Base-by-base conservation (phyloP, 2,329 filamentous ascomycete species). In the Plenodomus lindquistii region DNA sequence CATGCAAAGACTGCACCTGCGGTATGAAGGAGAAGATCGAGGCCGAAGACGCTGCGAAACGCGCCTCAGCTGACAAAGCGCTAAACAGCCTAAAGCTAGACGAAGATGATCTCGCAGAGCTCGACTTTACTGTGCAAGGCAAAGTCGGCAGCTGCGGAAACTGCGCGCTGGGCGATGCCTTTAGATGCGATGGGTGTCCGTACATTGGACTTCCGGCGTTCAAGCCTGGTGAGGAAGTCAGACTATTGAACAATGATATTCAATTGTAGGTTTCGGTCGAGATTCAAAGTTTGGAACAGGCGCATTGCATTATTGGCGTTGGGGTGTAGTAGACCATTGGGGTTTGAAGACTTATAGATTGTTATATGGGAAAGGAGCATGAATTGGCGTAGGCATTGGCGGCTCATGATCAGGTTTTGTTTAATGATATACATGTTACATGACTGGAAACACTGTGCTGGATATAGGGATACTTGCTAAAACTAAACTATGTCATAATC, bases 1-100 rank as follows among this genome's bases (percentile, higher is more conserved):
- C 94, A 48, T 99, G 94, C 81, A 97, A 99, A 76, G 94, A 99
- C 78, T 99, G 94, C 79, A 93, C 89, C 8, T 99, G 94, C 69
- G 94, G 94, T 42, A 84, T 99, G 20, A 91, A 92, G 19, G 85
- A 94, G 71, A 85, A 87, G 52, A 75, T 97, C 42, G 88, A 91
- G 62, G 87, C 86, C n/a, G 91, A 97, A 77, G 94, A 97, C 73
- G 79, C 79, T 37, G 81, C 80, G 7, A 85, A 84, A 65, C 82
- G 90, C 47, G 75, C 77, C 7, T 76, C 80, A 18, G 88, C 88
- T 24, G 87, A 91, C 65, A 76, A 77, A 39, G 76, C 76, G 2
- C 79, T 90, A 40, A 83, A 85, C 66, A 79, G 85, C 17, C 77
- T 91, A 54, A 89, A 88, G 74, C 79, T 96, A 42, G 84, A 81